Evolutionary conservation across 441 rosid species (phyloP).

Genomic region (Breynia disticha): DNA sequence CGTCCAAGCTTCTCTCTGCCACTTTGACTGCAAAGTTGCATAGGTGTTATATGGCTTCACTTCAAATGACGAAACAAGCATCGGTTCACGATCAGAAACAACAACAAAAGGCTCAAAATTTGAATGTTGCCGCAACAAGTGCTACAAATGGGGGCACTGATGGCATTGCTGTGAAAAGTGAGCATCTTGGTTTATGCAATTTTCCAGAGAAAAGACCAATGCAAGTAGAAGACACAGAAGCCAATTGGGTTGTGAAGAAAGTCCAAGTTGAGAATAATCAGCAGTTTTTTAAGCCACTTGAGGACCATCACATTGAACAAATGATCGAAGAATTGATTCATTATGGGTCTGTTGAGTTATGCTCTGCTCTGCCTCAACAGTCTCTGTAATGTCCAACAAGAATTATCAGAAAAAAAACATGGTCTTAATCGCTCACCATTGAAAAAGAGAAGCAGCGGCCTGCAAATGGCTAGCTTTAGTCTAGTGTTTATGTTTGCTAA

Average conservation of each 20-base stretch:
- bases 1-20: conserved; percentile 87
- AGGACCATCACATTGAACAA: conserved; percentile 88
- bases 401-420: too few species aligned
- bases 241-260: conserved; percentile 34
- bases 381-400: conserved; percentile 21
- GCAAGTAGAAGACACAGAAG: conserved; percentile 24
- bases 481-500: conserved; percentile 17
- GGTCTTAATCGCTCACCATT: too few species aligned
- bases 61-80: conserved; percentile 56
- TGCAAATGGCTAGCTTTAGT: not conserved
- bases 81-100: conserved; percentile 19
- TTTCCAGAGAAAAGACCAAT: conserved; percentile 25
- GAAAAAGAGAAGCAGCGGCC: too few species aligned
- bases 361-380: conserved; percentile 40
- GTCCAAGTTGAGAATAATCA: conserved; percentile 22
- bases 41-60: conserved; percentile 82
- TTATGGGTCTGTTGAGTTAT: conserved; percentile 67
- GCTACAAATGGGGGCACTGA: conserved; percentile 2
- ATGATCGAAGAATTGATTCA: conserved; percentile 93
- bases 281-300: conserved; percentile 47
- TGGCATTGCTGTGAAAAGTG: conserved; percentile 22
- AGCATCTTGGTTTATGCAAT: conserved; percentile 12
- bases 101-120: conserved; percentile 20
- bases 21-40: conserved; percentile 85
- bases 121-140: not conserved